Percentiles rank a stretch among this genome's conserved stretches.
Evolutionary conservation across 441 rosid species (phyloP).

Genomic region (Corymbia calophylla): DNA sequence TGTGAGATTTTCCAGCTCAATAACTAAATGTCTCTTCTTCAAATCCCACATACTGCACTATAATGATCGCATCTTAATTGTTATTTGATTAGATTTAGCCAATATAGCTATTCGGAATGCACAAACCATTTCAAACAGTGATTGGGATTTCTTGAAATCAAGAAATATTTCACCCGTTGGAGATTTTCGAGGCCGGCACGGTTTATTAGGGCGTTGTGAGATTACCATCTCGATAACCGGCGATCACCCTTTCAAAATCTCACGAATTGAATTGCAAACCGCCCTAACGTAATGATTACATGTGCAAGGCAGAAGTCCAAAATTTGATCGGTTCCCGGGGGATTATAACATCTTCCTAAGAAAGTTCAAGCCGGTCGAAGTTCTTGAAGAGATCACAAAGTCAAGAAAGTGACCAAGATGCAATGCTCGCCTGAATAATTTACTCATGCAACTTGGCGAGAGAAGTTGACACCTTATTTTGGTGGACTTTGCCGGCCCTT

Average conservation of each 20-base stretch:
- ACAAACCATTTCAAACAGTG: neutral
- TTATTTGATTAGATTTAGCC: no score
- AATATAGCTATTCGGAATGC: neutral
- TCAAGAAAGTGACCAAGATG: neutral
- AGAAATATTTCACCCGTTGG: neutral
- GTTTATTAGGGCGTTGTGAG: neutral
- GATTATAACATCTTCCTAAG: neutral
- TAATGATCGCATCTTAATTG: no score
- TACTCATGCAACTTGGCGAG: neutral
- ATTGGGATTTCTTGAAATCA: neutral
- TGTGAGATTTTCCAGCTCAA: no score
- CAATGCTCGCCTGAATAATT: neutral
- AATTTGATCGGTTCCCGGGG: neutral
- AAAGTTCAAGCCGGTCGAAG: neutral
- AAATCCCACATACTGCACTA: no score
- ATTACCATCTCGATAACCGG: neutral
- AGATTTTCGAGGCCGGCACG: neutral
- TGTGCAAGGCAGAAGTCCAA: no score
- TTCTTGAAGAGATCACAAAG: neutral
- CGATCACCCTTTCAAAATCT: neutral
- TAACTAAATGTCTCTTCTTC: no score
- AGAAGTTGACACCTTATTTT: neutral
- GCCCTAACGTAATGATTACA: fast-evolving
- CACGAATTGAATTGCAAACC: fast-evolving
- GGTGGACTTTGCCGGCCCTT: neutral